Evolutionary conservation across 148 eudicot species (phyloP), one percentile per base, ranked within the genome.

Genomic region (Rhododendron griersonianum): DNA sequence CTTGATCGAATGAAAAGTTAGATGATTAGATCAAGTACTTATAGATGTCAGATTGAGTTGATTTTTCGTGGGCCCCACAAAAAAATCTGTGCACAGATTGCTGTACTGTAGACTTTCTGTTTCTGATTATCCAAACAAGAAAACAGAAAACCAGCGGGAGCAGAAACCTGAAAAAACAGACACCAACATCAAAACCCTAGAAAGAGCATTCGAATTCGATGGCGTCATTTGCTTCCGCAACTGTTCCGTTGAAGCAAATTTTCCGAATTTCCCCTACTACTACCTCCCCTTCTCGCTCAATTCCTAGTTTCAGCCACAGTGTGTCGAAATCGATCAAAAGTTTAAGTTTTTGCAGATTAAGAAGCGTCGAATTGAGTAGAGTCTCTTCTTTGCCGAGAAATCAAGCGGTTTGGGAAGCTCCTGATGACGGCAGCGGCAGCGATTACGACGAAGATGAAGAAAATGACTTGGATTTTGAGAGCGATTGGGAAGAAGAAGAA

Each of bases 381-480:
- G 89, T 47, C 80, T 41, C 30, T 21, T 61, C 85, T 11, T 74
- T 53, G 78, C 37, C 83, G 14, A 84, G 71, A 28, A 75, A 37
- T 78, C 78, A 81, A 78, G 93, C 87, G 63, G 77, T 81, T 44
- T 95, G 98, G 99, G 98, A 97, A 86, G 96, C 92, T 57, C 99
- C 99, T 57, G 95, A 92, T 84, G 93, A 93, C 85, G 98, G 95
- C 78, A 94, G 91, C 86, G 98, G 71, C 30, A 94, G 94, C 80
- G 98, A 93, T 11, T 88, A 86, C 61, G 95, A 93, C 45, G 93
- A 86, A 0, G 88, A 86, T 11, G 91, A 91, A 81, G 99, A 93
- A 85, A 91, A 91, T 89, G 91, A 96, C 84, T 85, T 92, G 89
- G 94, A 94, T 87, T 95, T 91, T 53, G 98, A 94, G 87, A 94